Base-by-base conservation (phyloP, 345 rosid species). In the Rhodamnia rubescens region DNA sequence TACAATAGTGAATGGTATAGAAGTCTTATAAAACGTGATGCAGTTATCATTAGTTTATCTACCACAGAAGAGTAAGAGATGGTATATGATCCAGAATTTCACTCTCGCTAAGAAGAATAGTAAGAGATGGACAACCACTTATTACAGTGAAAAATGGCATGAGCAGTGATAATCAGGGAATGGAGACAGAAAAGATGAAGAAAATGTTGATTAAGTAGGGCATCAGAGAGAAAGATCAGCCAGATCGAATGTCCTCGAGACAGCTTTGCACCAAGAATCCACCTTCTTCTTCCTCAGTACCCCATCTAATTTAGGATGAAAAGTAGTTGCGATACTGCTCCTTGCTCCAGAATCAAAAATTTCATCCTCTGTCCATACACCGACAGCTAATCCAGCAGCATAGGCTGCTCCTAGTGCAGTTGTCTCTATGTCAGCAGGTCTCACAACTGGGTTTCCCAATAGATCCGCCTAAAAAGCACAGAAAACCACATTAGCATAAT, bases 341-440 rank as follows among this genome's bases (percentile, higher is more conserved):
- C 83, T 93, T 82, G 89, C 94, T 36, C 88, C 90, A 2, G 95
- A 88, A 85, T 90, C 87, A 80, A 97, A 96, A 29, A 96, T 90
- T 20, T 94, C 94, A 1, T 91, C 89, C 84, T 96, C 96, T 11
- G 85, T 96, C 98, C 98, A 96, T 69, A 96, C 90, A 44, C 98
- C 98, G 5, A 93, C 89, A 2, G 98, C 99, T 86, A 97, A 89
- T 75, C 99, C 99, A 29, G 98, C 98, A 74, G 99, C 99, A 87
- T 93, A 97, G 61, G 99, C 98, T 85, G 98, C 98, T 90, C 98
- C 99, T 2, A 95, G 92, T 16, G 98, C 96, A 26, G 99, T 96
- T 85, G 99, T 95, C 90, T 96, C 99, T 59, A 92, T 93, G 87
- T 96, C 94, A 54, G 90, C 90, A 0, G 99, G 99, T 88, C 99